phyloP scores from a whole-genome alignment of 495 filamentous ascomycete species.

The Geoglossum glabrum region DNA sequence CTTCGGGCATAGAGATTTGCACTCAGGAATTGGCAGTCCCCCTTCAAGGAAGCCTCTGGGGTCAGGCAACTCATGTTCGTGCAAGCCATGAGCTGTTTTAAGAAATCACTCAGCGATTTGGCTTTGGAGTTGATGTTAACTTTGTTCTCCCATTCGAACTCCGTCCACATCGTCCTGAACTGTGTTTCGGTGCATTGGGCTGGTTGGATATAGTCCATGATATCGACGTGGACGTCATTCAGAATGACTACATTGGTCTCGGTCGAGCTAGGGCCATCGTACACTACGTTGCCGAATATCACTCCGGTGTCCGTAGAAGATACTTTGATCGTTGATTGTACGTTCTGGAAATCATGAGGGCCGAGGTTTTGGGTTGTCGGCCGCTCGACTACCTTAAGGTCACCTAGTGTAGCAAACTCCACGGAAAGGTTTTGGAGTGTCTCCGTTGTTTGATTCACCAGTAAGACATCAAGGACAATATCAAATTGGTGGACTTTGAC shows the following conservation, averaged over 20 bases:
- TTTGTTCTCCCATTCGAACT: constrained; percentile 99
- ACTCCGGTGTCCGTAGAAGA: constrained; percentile 96
- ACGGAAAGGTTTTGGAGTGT: constrained; percentile 94
- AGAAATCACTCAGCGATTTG: constrained; percentile 77
- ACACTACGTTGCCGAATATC: constrained; percentile 98
- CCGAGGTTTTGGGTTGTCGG: constrained; percentile 90
- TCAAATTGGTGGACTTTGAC: constrained; percentile 99
- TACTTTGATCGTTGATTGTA: constrained; percentile 98
- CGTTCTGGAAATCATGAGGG: constrained; percentile 90
- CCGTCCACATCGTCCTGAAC: constrained; percentile 99
- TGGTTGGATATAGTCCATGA: constrained; percentile 99
- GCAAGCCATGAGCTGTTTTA: constrained; percentile 85
- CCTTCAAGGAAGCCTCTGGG: constrained; percentile 87
- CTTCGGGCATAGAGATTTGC: constrained; percentile 95
- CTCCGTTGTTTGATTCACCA: constrained; percentile 95
- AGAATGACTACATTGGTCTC: constrained; percentile 96
- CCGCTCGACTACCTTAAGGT: constrained; percentile 93
- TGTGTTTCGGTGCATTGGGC: constrained; percentile 93
- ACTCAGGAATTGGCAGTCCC: constrained; percentile 93
- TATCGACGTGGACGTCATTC: constrained; percentile 96
- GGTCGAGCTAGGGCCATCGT: constrained; percentile 85
- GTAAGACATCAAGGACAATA: constrained; percentile 87
- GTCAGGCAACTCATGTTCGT: constrained; percentile 99
- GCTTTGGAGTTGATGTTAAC: constrained; percentile 98
- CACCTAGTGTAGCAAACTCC: constrained; percentile 93